phyloP scores from a whole-genome alignment of 2,329 filamentous ascomycete genomes.

The Grosmannia clavigera region DNA sequence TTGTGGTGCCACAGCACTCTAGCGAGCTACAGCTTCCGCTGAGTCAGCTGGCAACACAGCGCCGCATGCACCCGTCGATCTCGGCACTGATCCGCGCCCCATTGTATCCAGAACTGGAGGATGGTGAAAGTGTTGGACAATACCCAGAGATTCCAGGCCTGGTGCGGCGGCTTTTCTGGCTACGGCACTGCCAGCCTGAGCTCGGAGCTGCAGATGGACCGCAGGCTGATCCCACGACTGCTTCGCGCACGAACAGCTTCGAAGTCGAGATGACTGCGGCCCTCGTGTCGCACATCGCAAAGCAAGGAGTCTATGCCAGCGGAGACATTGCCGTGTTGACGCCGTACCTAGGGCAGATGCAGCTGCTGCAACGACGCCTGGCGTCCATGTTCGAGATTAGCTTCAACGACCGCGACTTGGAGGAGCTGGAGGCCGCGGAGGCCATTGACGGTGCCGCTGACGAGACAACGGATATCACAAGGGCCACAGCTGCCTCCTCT shows the following conservation, averaged over 20 bases:
- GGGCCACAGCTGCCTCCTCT: background rate
- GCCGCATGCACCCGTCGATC: conserved; percentile 54
- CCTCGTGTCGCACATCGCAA: conserved; percentile 51
- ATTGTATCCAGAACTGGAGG: conserved; percentile 43
- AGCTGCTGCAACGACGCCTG: conserved; percentile 30
- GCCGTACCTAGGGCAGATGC: conserved; percentile 47
- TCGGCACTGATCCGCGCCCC: conserved; percentile 43
- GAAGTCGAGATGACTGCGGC: conserved; percentile 53
- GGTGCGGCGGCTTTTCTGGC: conserved; percentile 43
- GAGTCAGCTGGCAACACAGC: conserved; percentile 40
- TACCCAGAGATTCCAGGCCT: conserved; percentile 42
- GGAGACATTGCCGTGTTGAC: conserved; percentile 61
- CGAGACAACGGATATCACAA: conserved; percentile 18
- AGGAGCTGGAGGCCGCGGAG: conserved; percentile 28
- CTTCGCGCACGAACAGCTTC: conserved; percentile 19
- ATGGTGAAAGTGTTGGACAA: conserved; percentile 26
- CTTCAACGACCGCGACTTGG: conserved; percentile 49
- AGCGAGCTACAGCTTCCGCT: conserved; percentile 14
- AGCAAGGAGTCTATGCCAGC: conserved; percentile 46
- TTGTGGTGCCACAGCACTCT: conserved; percentile 10
- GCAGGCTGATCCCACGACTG: conserved; percentile 4
- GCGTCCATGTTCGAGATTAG: conserved; percentile 38
- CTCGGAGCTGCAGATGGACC: conserved; percentile 20
- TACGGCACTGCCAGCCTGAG: conserved; percentile 43
- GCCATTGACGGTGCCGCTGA: conserved; percentile 19